Evolutionary conservation across 140 eudicot genomes (phyloP).

Genomic region (Cichorium intybus): DNA sequence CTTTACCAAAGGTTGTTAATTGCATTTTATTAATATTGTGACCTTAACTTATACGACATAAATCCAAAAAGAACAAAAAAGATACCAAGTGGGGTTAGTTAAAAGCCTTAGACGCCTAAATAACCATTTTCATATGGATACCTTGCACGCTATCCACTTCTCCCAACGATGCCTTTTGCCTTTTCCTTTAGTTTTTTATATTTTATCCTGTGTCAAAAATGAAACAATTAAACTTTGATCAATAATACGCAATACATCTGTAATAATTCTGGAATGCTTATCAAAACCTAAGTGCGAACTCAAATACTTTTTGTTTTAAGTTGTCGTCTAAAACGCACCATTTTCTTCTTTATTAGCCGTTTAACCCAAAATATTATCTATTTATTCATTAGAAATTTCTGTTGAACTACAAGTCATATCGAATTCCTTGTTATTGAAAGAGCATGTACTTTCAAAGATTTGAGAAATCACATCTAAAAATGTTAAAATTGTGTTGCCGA

Average conservation of each 20-base stretch:
- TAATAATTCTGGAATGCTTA: neutral
- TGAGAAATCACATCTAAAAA: neutral
- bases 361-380: too few species aligned
- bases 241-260: neutral
- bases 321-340: neutral
- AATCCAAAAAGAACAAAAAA: neutral
- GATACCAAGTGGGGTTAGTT: conserved; percentile 24
- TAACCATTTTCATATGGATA: conserved; percentile 30
- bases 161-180: conserved; percentile 8
- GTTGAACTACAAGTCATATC: neutral
- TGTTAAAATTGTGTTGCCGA: neutral
- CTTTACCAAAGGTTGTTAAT: neutral
- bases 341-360: neutral
- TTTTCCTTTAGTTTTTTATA: neutral
- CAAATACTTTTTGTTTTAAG: neutral
- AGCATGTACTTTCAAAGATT: neutral
- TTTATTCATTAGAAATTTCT: neutral
- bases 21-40: neutral
- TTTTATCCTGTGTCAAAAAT: neutral
- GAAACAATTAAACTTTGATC: neutral
- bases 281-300: neutral
- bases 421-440: too few species aligned
- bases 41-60: neutral
- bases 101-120: conserved; percentile 25
- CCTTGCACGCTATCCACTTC: conserved; percentile 51